Base-by-base conservation (phyloP, 2,329 filamentous ascomycete genomes). In the Cladophialophora exuberans region DNA sequence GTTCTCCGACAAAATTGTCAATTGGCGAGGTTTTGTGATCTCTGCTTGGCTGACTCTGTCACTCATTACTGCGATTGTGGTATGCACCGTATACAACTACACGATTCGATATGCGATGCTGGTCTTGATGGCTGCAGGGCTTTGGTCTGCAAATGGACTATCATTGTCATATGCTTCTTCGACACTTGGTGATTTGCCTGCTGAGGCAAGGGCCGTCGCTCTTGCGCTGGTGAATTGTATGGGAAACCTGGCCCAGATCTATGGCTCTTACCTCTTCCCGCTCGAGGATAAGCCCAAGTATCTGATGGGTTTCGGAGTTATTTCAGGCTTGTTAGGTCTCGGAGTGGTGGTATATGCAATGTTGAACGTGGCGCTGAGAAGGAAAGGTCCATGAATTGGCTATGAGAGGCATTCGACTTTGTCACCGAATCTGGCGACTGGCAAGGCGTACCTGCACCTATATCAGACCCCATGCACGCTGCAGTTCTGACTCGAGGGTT, bases 91-190 rank as follows among this genome's bases (percentile, higher is more conserved):
- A 69, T 73, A 88, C 68, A 82, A 90, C 68, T 76, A 74, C 1
- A 62, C 79, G 9, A 72, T 89, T 3, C 81, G 95, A 69, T 97
- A 96, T 65, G 87, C 78, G 0, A 88, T 87, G 0, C 79, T 97
- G 0, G 95, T 95, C 76, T 76, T 97, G 25, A 83, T 95, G 45
- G 87, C 89, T 1, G 85, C 85, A 75, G 90, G 90, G 42, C 81
- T 83, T 0, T 96, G 94, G 73, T 85, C 84, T 1, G 89, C 92
- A 15, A 93, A 83, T 61, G 79, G 75, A 1, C 71, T 79, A 2
- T 72, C 76, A 0, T 69, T 84, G 15, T 74, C 78, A 0, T 83
- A 78, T 53, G 78, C 77, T 0, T 78, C 78, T 3, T 76, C 77
- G 0, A 79, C 77, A 0, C 82, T 83, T 62, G 73, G 73, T 1